These are phyloP conservation scores for Poterioochromonas sp. DNA, from an alignment of 352 stramenopile genomes.

Conservation along the genomic window DNA sequence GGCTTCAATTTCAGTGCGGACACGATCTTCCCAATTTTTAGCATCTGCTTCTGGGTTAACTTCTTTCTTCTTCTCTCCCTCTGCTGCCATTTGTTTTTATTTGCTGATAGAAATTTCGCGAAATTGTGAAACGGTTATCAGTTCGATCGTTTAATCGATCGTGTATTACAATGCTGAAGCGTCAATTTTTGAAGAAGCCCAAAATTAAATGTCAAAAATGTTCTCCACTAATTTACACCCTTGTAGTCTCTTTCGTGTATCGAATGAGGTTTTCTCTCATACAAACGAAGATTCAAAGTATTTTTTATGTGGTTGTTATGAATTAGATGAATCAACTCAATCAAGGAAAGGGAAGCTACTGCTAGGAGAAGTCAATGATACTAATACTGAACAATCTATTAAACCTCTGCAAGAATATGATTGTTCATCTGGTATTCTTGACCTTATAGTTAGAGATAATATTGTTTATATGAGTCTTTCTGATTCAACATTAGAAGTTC, in stretches of 20 bases:
- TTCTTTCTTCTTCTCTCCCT: not conserved
- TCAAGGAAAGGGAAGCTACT: not conserved
- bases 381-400: no score
- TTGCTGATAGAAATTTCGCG: no score
- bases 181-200: no score
- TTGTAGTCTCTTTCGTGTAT: no score
- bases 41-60: not conserved
- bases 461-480: not conserved
- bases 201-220: no score
- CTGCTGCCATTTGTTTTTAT: not conserved
- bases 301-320: not conserved
- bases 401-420: not conserved
- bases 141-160: no score
- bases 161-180: no score
- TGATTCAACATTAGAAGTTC: not conserved
- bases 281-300: not conserved
- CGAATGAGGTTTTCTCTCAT: no score
- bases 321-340: not conserved
- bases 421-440: not conserved
- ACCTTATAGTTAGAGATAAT: not conserved
- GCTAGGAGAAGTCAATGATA: not conserved
- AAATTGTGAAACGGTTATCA: no score
- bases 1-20: slow-evolving; percentile 14
- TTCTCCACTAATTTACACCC: no score
- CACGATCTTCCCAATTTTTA: slow-evolving; percentile 18